Evolutionary conservation across 805 yeast genomes (phyloP), one percentile per base, ranked within the genome.

Genomic region (Starmerella scarabaei): DNA sequence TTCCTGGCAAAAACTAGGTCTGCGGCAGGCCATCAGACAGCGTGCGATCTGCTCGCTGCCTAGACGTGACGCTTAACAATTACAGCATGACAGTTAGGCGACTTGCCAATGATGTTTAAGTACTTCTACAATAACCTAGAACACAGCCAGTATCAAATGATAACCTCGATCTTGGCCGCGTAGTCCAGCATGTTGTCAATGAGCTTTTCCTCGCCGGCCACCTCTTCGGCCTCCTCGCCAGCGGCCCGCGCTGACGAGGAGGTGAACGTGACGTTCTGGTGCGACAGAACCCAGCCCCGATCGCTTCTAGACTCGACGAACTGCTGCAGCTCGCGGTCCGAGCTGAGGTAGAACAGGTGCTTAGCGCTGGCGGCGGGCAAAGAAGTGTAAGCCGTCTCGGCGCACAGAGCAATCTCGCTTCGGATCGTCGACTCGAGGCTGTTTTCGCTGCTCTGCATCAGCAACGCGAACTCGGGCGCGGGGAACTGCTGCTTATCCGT

Each of bases 121-220:
- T n/a, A n/a, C n/a, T n/a, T n/a, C n/a, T n/a, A n/a, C n/a, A n/a
- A n/a, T n/a, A n/a, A n/a, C n/a, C n/a, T n/a, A n/a, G n/a, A n/a
- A n/a, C n/a, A n/a, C n/a, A n/a, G n/a, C 26, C 11, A 7, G 7
- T 23, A 11, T 23, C 26, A 86, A 37, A 88, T 77, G 59, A 88
- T 91, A 16, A 91, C 80, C 65, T 91, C 98, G 56, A 91, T 75
- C 61, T 84, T 91, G 47, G 77, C 79, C 11, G 96, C 96, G 55
- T 85, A 88, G 45, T 70, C 74, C 49, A 88, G 69, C n/a, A 86
- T 73, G 56, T 80, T 79, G 50, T 68, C 76, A 40, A 84, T 74
- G 32, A 78, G 62, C 30, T 61, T 57, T 43, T 62, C 63, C 37
- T 63, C 61, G 8, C 58, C 54, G 8, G 55, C 54, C 42, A 63